Evolutionary conservation across 106 monocot genomes (phyloP), one percentile per base, ranked within the genome.

Genomic region (Allium cepa): DNA sequence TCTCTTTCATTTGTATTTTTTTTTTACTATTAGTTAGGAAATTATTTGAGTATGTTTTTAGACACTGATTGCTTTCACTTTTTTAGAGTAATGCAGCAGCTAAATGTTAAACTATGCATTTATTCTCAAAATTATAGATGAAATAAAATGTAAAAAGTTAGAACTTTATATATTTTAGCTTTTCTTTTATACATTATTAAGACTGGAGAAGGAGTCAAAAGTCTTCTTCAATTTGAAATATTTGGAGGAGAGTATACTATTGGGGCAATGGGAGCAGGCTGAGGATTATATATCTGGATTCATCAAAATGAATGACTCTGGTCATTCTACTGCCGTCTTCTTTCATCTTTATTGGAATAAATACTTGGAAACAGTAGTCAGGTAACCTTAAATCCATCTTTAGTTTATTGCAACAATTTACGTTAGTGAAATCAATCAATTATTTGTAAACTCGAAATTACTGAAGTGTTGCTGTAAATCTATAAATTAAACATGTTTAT

Each of bases 201-300:
- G 66, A 51, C 17, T 66, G 51, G 66, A 66, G 50, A 51, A 66
- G 11, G 66, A 66, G 51, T 66, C 66, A 11, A 26, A 11, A 11
- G 51, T 66, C 51, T 66, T 22, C 51, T 66, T 66, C 66, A 66
- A 66, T 26, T 50, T 66, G 66, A 66, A 66, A 66, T 15, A 66
- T 51, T 66, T 66, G 10, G 66, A 52, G 27, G 50, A 66, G 4
- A 52, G 26, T 4, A 52, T 66, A 7, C 7, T 66, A 18, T 11
- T 9, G 1, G 51, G 66, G 13, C 8, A 50, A 8, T 66, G 66
- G 66, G 66, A 66, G 4, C 26, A 66, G 51, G 66, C 66, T 11
- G 66, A 66, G 26, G 47, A 51, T 22, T 66, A 50, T 14, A 26
- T 52, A 11, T 51, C 22, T 66, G 66, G 66, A 51, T 66, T 66